These are phyloP conservation scores for Ophiostoma piceae DNA, from an alignment of 2,329 filamentous ascomycete genomes.

Conservation along the genomic window DNA sequence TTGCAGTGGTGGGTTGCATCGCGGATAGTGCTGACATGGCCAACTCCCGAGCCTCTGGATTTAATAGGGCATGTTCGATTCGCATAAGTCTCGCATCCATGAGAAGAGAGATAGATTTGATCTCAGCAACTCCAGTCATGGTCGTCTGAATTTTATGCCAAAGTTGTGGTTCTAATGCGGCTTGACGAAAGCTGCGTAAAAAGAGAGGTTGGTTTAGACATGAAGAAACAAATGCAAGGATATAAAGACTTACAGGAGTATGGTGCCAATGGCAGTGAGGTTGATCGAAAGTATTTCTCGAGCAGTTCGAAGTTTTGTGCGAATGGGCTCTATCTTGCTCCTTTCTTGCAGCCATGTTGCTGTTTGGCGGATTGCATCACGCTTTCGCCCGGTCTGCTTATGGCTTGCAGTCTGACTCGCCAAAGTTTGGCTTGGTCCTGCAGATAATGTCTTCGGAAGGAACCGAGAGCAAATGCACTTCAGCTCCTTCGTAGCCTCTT, in stretches of 20 bases:
- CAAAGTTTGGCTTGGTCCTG: background rate
- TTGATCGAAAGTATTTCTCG: background rate
- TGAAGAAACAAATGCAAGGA: background rate
- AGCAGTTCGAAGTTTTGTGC: background rate
- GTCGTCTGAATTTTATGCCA: background rate
- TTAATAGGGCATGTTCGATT: too few relatives aligned
- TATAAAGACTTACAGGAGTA: background rate
- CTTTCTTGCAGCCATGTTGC: background rate
- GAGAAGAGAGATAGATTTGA: background rate
- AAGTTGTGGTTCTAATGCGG: background rate
- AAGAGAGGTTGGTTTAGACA: background rate
- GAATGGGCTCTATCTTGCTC: background rate
- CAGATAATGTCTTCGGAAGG: background rate
- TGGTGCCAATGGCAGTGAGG: background rate
- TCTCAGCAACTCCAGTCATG: background rate
- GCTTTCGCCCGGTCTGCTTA: background rate
- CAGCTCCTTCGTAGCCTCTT: background rate
- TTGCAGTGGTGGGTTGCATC: background rate
- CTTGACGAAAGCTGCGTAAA: background rate
- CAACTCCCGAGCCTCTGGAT: too few relatives aligned
- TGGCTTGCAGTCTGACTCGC: background rate
- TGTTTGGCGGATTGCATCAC: background rate
- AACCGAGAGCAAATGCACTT: background rate
- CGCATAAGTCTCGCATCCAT: too few relatives aligned
- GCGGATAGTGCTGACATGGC: background rate